These are phyloP conservation scores for Vicia faba DNA, from an alignment of 306 rosid species.

Conservation along the genomic window DNA sequence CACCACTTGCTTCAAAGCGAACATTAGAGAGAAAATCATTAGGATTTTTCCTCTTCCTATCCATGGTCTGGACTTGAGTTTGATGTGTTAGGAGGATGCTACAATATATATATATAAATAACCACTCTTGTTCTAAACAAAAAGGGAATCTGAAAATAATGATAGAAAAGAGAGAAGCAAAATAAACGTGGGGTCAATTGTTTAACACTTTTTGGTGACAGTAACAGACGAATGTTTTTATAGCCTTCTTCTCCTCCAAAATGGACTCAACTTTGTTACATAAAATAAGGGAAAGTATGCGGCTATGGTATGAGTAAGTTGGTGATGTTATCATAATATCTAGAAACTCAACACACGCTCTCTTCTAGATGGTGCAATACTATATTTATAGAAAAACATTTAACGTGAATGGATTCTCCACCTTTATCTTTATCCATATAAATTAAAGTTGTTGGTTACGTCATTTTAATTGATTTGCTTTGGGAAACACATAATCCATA, in stretches of 20 bases:
- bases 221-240: not conserved
- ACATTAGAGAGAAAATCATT: slow-evolving; percentile 52
- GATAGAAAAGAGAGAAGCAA: not conserved
- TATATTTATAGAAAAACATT: too few species aligned
- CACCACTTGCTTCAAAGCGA: slow-evolving; percentile 74
- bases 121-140: too few species aligned
- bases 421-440: slow-evolving; percentile 9
- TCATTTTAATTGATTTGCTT: not conserved
- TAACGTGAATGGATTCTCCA: slow-evolving; percentile 8
- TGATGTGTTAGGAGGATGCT: not conserved
- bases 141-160: too few species aligned
- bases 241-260: not conserved
- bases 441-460: not conserved
- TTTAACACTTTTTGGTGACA: slow-evolving; percentile 38
- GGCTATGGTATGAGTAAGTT: slow-evolving; percentile 2
- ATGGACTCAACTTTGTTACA: slow-evolving; percentile 2
- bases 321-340: slow-evolving; percentile 35
- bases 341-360: slow-evolving; percentile 40
- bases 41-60: slow-evolving; percentile 14
- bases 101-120: not conserved
- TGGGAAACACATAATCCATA: too few species aligned
- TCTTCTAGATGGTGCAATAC: slow-evolving; percentile 33
- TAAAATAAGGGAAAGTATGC: not conserved
- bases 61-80: slow-evolving; percentile 1
- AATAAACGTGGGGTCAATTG: slow-evolving; percentile 25